Conservation (phyloP, 2,329 filamentous ascomycete species). For the Talaromyces sp. region DNA sequence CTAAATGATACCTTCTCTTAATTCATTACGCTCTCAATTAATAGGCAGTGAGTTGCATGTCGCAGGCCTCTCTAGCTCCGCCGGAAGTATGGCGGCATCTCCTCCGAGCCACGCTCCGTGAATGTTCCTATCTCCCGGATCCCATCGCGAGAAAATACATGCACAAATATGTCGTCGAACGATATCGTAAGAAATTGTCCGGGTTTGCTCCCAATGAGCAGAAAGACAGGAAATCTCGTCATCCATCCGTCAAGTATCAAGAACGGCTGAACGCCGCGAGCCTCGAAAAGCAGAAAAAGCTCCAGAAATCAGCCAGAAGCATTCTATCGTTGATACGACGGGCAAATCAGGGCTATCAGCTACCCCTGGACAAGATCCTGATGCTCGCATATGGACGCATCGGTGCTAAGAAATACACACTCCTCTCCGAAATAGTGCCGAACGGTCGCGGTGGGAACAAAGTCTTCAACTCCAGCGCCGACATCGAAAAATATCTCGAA, state of each 20-base stretch:
- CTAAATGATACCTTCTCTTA: not conserved
- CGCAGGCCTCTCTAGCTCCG: conserved; percentile 28
- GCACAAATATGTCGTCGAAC: conserved; percentile 47
- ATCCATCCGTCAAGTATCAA: not conserved
- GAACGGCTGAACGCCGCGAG: conserved; percentile 13
- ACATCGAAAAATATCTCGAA: conserved; percentile 13
- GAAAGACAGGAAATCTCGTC: not conserved
- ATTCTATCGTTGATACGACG: conserved; percentile 47
- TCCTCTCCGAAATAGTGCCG: conserved; percentile 43
- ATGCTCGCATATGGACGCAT: conserved; percentile 57
- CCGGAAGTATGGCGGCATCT: conserved; percentile 45
- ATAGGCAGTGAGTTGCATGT: conserved; percentile 19
- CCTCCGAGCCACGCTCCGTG: conserved; percentile 57
- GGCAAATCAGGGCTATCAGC: conserved; percentile 57
- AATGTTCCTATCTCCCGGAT: conserved; percentile 62
- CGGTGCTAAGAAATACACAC: conserved; percentile 52
- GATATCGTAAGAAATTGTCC: conserved; percentile 46
- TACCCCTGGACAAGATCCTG: conserved; percentile 53
- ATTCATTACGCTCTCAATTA: no score
- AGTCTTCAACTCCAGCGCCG: conserved; percentile 18
- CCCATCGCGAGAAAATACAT: conserved; percentile 53
- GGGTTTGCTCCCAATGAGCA: not conserved
- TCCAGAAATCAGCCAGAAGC: conserved; percentile 32
- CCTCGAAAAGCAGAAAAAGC: conserved; percentile 24
- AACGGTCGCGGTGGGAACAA: conserved; percentile 19